phyloP scores from a whole-genome alignment of 257 asterid genomes.

The Capsicum baccatum region DNA sequence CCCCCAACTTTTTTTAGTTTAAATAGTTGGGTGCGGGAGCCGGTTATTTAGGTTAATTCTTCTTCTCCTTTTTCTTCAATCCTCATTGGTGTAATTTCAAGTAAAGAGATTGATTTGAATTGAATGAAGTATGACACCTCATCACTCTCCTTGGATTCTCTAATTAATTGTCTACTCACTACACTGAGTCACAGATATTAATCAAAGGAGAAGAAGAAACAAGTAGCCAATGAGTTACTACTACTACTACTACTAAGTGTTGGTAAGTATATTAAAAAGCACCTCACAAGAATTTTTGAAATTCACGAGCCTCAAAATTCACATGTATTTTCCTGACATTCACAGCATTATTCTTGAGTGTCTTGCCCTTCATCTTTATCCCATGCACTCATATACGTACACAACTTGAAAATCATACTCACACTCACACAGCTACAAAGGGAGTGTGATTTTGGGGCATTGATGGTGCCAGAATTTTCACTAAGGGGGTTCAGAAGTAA shows the following conservation, averaged over 20 bases:
- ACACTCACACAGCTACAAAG: neutral
- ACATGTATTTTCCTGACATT: slow-evolving; percentile 61
- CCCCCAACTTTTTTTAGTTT: too few relatives aligned
- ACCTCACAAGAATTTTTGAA: slow-evolving; percentile 44
- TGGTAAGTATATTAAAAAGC: slow-evolving; percentile 29
- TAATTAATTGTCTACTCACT: neutral
- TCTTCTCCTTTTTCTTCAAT: too few relatives aligned
- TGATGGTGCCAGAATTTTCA: too few relatives aligned
- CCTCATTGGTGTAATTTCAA: neutral
- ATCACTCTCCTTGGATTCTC: slow-evolving; percentile 26
- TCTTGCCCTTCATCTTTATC: slow-evolving; percentile 46
- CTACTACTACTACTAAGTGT: neutral
- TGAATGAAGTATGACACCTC: slow-evolving; percentile 25
- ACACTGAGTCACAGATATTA: neutral
- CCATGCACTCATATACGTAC: slow-evolving; percentile 43
- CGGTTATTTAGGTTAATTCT: too few relatives aligned
- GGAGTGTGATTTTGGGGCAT: neutral
- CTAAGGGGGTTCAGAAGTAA: too few relatives aligned
- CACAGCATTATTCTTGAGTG: slow-evolving; percentile 46
- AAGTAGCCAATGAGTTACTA: neutral
- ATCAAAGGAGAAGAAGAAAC: slow-evolving; percentile 7
- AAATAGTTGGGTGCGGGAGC: too few relatives aligned
- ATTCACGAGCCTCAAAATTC: slow-evolving; percentile 60
- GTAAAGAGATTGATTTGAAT: neutral
- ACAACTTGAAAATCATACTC: neutral